phyloP scores from a whole-genome alignment of 257 asterid species.

The Solanum paucissectum region DNA sequence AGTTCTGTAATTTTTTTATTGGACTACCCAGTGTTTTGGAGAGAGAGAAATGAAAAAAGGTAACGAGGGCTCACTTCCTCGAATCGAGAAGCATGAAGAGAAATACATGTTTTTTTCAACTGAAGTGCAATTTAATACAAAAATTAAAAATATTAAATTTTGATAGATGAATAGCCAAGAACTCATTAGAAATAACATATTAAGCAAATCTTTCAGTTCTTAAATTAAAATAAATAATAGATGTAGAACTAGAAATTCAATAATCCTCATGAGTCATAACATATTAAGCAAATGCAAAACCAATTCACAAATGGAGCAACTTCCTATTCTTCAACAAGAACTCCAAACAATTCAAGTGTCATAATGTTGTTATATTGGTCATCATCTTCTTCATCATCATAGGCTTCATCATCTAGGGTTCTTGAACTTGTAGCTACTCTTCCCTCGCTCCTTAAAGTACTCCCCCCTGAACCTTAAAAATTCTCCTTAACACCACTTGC shows the following conservation, averaged over 20 bases:
- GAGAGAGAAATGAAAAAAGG: not conserved
- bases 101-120: not conserved
- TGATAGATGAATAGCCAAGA: not conserved
- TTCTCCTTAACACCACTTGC: not conserved
- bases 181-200: not conserved
- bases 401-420: not conserved
- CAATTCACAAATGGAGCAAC: not conserved
- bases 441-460: not conserved
- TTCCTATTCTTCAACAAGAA: not conserved
- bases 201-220: not conserved
- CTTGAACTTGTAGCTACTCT: not conserved
- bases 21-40: not conserved
- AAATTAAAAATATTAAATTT: not conserved
- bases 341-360: not conserved
- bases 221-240: not conserved
- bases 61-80: not conserved
- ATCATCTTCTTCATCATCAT: not conserved
- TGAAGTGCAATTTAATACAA: not conserved
- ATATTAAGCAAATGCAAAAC: not conserved
- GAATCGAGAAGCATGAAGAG: not conserved
- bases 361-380: not conserved
- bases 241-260: not conserved
- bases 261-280: not conserved
- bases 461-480: not conserved
- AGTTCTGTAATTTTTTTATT: not conserved